Evolutionary conservation across 805 yeast genomes (phyloP), one percentile per base, ranked within the genome.

Genomic region (Metschnikowia vanudenii): DNA sequence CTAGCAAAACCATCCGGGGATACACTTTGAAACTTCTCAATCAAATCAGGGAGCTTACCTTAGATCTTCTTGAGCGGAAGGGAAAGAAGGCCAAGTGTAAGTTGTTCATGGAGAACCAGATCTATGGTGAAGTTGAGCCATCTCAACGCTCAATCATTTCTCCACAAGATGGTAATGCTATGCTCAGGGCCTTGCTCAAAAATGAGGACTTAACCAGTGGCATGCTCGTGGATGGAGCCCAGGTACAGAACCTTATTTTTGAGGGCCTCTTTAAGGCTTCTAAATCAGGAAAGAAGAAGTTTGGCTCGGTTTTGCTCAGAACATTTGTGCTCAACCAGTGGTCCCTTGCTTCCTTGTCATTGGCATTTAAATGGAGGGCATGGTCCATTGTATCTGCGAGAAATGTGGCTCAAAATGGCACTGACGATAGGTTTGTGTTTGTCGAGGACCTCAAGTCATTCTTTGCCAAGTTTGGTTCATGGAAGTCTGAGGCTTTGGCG

Each of bases 311-410:
- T 5, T 71, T 78, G 37, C 63, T 83, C 44, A 64, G 64, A 47
- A 78, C 90, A 0, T 86, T 83, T 53, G 73, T 88, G 57, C 79
- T 85, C 16, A 81, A 84, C 46, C 94, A 89, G 63, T 85, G 88
- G 58, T 61, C 73, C 1, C 54, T 67, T 31, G 41, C 61, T 9
- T 47, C 46, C 18, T 63, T 56, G 53, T 65, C 74, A 6, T 50
- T 72, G 16, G 74, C 66, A 17, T 71, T 88, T 18, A 86, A 89
- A 58, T 63, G 70, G 36, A 67, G 71, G 24, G 67, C 58, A 3
- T 72, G 76, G 76, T 50, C 36, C 9, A 54, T 70, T 17, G 48
- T 66, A 8, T 56, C 63, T 24, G 40, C 37, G 1, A 60, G 60
- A 39, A 61, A 61, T 44, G 24, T 46, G 16, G 45, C 54, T 11